Conservation (phyloP, 2,329 filamentous ascomycete species). For the Coniochaeta sp. region DNA sequence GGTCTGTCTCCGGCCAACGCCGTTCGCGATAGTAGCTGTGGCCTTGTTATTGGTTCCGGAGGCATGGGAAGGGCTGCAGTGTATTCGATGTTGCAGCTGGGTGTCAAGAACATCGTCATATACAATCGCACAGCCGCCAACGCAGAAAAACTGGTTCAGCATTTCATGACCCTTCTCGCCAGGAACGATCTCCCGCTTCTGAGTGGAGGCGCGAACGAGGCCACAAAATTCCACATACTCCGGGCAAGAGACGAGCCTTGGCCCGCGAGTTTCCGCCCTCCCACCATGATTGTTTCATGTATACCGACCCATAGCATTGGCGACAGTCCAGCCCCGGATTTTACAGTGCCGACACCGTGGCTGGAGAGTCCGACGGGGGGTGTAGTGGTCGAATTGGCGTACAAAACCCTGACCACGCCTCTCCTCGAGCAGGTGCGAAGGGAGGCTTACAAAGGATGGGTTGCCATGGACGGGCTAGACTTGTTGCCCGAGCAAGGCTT, state of each 20-base stretch:
- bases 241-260: constrained; percentile 52
- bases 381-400: constrained; percentile 68
- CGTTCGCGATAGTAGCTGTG: constrained; percentile 47
- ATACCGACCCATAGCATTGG: constrained; percentile 65
- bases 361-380: constrained; percentile 66
- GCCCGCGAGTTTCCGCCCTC: constrained; percentile 55
- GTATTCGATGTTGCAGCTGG: constrained; percentile 72
- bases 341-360: constrained; percentile 64
- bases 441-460: constrained; percentile 58
- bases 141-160: constrained; percentile 58
- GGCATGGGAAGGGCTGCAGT: constrained; percentile 75
- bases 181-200: constrained; percentile 34
- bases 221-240: constrained; percentile 51
- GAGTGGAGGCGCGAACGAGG: constrained; percentile 28
- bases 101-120: constrained; percentile 68
- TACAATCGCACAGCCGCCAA: constrained; percentile 65
- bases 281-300: constrained; percentile 70
- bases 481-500: constrained; percentile 72
- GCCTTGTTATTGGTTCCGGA: constrained; percentile 57
- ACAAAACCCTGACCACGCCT: constrained; percentile 66
- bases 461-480: constrained; percentile 69
- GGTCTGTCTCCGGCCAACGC: constrained; percentile 68
- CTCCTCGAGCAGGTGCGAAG: constrained; percentile 60
- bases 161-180: constrained; percentile 56
- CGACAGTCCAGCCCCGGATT: constrained; percentile 58